Conservation (phyloP, 1,284 basidiomycete genomes). For the Cystobasidium sp. region DNA sequence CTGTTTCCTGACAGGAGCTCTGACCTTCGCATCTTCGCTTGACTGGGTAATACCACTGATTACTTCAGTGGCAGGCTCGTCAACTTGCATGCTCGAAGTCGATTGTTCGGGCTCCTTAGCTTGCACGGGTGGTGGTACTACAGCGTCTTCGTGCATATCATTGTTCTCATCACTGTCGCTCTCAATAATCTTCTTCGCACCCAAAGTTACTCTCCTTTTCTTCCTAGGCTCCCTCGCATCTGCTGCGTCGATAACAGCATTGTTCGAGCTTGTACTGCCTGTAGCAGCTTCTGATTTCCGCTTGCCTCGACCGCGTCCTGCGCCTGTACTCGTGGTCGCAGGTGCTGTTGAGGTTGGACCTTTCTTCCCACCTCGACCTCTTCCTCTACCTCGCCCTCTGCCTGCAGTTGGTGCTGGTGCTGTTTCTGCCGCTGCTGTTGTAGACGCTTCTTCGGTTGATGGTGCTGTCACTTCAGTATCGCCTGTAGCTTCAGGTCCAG, state of each 20-base stretch:
- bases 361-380: slow-evolving; percentile 7
- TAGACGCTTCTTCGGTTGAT: neutral
- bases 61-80: neutral
- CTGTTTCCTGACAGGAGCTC: neutral
- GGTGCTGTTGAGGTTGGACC: neutral
- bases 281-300: slow-evolving; percentile 25
- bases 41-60: neutral
- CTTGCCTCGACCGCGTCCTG: slow-evolving; percentile 15
- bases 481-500: neutral
- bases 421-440: slow-evolving; percentile 8
- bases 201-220: slow-evolving; percentile 6
- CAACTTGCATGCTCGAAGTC: slow-evolving; percentile 1
- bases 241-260: neutral
- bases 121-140: neutral
- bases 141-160: neutral
- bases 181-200: slow-evolving; percentile 3
- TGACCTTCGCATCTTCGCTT: neutral
- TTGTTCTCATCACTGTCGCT: slow-evolving; percentile 15
- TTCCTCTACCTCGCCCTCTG: slow-evolving; percentile 14
- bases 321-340: neutral
- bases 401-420: slow-evolving; percentile 5
- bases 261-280: neutral
- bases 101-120: neutral
- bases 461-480: no score
- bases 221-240: slow-evolving; percentile 14